Evolutionary conservation across 2,329 filamentous ascomycete genomes (phyloP), one percentile per base, ranked within the genome.

Genomic region (Teratosphaeria destructans): DNA sequence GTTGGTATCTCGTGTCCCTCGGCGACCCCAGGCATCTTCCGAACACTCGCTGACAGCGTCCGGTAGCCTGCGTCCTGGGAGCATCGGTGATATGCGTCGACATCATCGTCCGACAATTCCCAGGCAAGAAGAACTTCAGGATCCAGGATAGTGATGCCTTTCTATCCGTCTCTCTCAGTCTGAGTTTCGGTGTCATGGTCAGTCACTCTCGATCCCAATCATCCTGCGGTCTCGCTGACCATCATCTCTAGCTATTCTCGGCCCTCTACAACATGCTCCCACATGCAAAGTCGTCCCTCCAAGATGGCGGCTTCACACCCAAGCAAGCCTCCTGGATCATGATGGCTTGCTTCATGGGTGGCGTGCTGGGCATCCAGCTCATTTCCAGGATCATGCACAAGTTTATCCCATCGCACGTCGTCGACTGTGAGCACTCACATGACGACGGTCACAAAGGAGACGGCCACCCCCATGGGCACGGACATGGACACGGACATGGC

Each of bases 181-280:
- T 99, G 64, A 96, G 91, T 72, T 96, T 96, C 66, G 93, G 94
- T 52, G 92, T 97, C 54, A 95, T 99, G 91, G 92, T 96, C 74
- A 65, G 83, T 71, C 3, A 8, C 11, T 23, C 14, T 16, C 14
- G 29, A 3, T 23, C n/a, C 47, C 23, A 29, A 23, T 59, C 39
- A 49, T 34, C 23, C 39, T 37, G 32, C 29, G 12, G 26, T 35
- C 35, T 53, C 55, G 35, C 32, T 56, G 34, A 63, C 66, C 35
- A 65, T 19, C 23, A 12, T 14, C 34, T 56, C 4, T 67, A 96
- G 91, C 82, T 96, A 49, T 96, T 96, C 74, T 96, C 92, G 39
- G 86, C 93, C 1, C 76, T 97, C 34, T 95, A 92, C 73, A 94
- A 86, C 74, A 96, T 97, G 89, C 81, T 97, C 7, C 93, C 93